These are phyloP conservation scores for Tuber umbilicatum DNA, from an alignment of 495 filamentous ascomycete genomes.

Conservation along the genomic window DNA sequence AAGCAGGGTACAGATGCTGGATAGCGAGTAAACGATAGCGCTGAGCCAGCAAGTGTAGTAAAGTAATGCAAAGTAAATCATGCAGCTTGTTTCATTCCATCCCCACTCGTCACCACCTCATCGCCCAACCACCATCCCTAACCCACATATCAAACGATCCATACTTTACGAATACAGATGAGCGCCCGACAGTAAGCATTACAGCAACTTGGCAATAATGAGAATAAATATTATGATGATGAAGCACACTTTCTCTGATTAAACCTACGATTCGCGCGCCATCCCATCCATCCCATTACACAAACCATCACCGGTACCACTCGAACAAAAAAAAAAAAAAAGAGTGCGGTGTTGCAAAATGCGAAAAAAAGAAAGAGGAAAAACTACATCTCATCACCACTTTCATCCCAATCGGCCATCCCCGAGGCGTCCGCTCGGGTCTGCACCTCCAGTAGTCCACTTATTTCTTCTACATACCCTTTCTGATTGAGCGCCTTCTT, in stretches of 20 bases:
- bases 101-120: not conserved
- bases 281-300: constrained; percentile 12
- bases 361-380: constrained; percentile 5
- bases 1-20: not conserved
- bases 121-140: not conserved
- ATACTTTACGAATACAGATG: too few relatives aligned
- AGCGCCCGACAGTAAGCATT: not conserved
- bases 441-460: constrained; percentile 87
- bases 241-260: not conserved
- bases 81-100: constrained; percentile 10
- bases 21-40: not conserved
- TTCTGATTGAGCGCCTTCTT: constrained; percentile 74
- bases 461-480: constrained; percentile 83
- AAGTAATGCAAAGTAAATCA: not conserved
- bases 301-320: constrained; percentile 10
- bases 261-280: constrained; percentile 2
- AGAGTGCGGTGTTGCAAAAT: not conserved
- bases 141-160: not conserved
- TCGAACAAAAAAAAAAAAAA: not conserved
- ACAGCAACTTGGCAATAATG: not conserved
- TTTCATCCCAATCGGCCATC: constrained; percentile 53
- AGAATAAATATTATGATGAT: not conserved
- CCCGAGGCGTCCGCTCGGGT: constrained; percentile 65
- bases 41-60: not conserved
- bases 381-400: constrained; percentile 4